Evolutionary conservation across 2,329 filamentous ascomycete species (phyloP).

Genomic region (Aureobasidium sp.): DNA sequence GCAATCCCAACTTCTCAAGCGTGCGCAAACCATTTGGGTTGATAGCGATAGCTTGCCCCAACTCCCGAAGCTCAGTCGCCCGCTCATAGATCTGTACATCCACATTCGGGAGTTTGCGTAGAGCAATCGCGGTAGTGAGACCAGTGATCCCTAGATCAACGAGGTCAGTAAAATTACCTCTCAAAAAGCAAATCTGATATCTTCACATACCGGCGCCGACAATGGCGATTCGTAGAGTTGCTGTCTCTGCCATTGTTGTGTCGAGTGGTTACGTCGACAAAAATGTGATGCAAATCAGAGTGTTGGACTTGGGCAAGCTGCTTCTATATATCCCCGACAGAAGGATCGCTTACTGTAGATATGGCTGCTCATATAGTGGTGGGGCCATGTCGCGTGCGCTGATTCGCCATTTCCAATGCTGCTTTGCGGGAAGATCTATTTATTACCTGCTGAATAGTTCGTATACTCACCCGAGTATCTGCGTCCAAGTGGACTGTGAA

Average conservation of each 20-base stretch:
- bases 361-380: not conserved
- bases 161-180: not conserved
- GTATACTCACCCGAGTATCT: not conserved
- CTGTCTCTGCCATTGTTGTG: conserved; percentile 9
- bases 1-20: conserved; percentile 29
- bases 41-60: conserved; percentile 33
- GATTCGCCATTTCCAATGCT: not conserved
- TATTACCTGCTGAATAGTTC: not conserved
- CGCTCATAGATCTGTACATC: conserved; percentile 31
- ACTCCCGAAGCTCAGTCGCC: conserved; percentile 29
- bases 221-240: conserved; percentile 25
- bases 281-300: conserved; percentile 1
- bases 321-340: not conserved
- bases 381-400: not conserved
- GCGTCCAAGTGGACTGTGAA: not conserved
- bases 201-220: conserved; percentile 20
- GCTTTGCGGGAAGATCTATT: too few species aligned
- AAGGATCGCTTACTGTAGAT: not conserved
- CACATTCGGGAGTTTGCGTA: conserved; percentile 24
- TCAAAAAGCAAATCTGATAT: too few species aligned
- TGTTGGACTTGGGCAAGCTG: not conserved
- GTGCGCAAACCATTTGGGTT: conserved; percentile 33
- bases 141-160: conserved; percentile 30
- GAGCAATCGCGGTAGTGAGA: conserved; percentile 31
- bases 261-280: too few species aligned